Evolutionary conservation across 2,329 filamentous ascomycete genomes (phyloP), one percentile per base, ranked within the genome.

Genomic region (Aspergillus ochraceoroseus): DNA sequence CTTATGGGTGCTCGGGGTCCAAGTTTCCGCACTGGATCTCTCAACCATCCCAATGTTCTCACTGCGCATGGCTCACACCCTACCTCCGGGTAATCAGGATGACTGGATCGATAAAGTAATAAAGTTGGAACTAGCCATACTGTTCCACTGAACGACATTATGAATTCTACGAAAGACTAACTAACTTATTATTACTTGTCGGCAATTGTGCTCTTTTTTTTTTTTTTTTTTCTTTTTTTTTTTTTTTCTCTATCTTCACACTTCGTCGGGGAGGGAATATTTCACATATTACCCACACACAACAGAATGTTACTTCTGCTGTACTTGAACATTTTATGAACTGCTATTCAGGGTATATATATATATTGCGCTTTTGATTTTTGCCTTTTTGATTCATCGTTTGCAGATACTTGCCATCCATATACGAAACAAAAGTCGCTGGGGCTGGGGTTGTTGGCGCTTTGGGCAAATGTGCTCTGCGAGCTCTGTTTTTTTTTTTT

Each of bases 11-110:
- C 42, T 4, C 48, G 53, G 20, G 41, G 46, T 11, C 32, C 54
- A 19, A 48, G 59, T 9, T 63, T 63, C 43, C 61, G 58, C 23
- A 58, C 54, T 9, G 60, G 58, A 15, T 64, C 55, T 2, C 35
- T 63, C 18, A 56, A 54, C 11, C 61, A 61, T 38, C 55, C 55
- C 5, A 52, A 58, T 31, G 38, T 32, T n/a, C 34, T 23, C 13
- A 26, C 13, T 7, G 11, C 20, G 3, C 19, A 35, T 17, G 7
- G n/a, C 9, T 11, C 17, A 7, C 15, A 39, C 37, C 13, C 17
- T 15, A 23, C 22, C 12, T 6, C 29, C 12, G 25, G 6, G 11
- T 37, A 12, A 22, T n/a, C 18, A 8, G n/a, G n/a, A n/a, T n/a
- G n/a, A n/a, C n/a, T n/a, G n/a, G n/a, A n/a, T n/a, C n/a, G n/a